phyloP scores from a whole-genome alignment of 2,329 filamentous ascomycete species.

The Claviceps digitariae region DNA sequence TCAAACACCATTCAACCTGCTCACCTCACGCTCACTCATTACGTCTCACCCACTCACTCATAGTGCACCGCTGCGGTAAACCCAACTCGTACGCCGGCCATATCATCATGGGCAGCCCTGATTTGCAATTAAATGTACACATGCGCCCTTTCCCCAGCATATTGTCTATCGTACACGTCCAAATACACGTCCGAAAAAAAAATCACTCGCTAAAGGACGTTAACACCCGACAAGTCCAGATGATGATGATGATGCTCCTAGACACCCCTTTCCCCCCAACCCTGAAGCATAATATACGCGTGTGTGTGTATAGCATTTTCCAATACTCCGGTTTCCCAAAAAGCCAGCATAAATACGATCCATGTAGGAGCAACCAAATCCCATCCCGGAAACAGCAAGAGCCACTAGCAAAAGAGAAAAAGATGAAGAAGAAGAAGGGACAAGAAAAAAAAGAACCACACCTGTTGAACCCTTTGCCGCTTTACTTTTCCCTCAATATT shows the following conservation, averaged over 20 bases:
- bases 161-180: background rate
- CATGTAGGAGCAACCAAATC: background rate
- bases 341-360: background rate
- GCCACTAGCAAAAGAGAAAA: background rate
- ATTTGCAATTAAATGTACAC: conserved; percentile 1
- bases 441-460: background rate
- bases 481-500: background rate
- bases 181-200: background rate
- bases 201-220: conserved; percentile 1
- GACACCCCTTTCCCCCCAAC: background rate
- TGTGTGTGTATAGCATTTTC: background rate
- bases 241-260: conserved; percentile 1
- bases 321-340: conserved; percentile 1
- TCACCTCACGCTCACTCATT: too few species aligned
- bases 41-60: too few species aligned
- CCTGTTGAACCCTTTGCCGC: background rate
- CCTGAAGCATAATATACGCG: background rate
- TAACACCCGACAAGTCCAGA: background rate
- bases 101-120: background rate
- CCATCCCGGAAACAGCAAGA: background rate
- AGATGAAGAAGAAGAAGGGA: background rate
- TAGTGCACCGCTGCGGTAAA: too few species aligned
- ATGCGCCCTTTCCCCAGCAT: background rate
- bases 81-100: background rate
- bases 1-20: too few species aligned